Base-by-base conservation (phyloP, 2,329 filamentous ascomycete species). In the Aspergillus tanneri region DNA sequence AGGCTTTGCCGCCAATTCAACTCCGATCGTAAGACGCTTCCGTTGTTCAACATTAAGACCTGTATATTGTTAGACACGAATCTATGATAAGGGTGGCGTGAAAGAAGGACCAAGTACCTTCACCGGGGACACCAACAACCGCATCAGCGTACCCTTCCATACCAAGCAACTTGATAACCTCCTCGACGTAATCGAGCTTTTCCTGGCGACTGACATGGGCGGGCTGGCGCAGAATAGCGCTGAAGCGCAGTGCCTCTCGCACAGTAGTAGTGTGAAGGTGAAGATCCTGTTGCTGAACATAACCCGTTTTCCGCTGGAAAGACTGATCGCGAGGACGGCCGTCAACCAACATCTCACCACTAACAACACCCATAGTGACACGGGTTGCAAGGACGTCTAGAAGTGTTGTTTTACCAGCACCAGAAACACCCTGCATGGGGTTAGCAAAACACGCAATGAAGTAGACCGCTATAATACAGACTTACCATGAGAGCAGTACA, bases 1-100 rank as follows among this genome's bases (percentile, higher is more conserved):
- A 5, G 92, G 92, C 74, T 93, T 96, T 5, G 92, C 92, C 34
- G 90, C 91, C 19, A 97, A 80, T 67, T 97, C 92, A n/a, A 97
- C 91, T 70, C 90, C 92, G 54, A 97, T 96, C 0, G 91, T 96
- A 5, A 96, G 79, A 61, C 90, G 87, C 66, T 85, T 85, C 14
- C 82, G 76, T 65, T 85, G 82, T 64, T 85, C 82, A 18, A 81
- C 78, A 44, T 81, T 81, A 32, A 82, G 71, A 72, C 78, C 68
- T 65, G 30, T 23, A 22, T 28, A 4, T 2, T 10, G 39, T 56
- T 50, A 57, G 49, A 40, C 18, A 18, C 34, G 18, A 36, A 23
- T 41, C 14, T 38, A 18, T 27, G 23, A 40, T 34, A 24, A n/a
- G n/a, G n/a, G n/a, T n/a, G n/a, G n/a, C n/a, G n/a, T n/a, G n/a